Base-by-base conservation (phyloP, 2,329 filamentous ascomycete species). In the Sclerotinia subarctica region DNA sequence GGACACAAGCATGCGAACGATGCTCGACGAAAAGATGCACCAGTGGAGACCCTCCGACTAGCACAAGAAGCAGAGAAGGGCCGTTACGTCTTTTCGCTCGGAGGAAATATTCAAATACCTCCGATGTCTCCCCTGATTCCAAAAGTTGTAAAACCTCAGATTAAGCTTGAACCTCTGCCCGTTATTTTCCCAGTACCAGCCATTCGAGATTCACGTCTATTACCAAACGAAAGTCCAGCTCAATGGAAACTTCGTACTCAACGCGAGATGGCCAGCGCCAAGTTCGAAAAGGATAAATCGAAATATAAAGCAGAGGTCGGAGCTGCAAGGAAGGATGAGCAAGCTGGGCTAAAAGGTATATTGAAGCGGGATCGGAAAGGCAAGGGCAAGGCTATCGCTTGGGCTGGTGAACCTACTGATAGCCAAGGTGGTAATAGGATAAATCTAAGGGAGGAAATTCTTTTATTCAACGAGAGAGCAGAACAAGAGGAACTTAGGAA, bases 241-340 rank as follows among this genome's bases (percentile, higher is more conserved):
- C 64, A 52, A 42, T 53, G 56, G 64, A 67, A 62, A 32, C 13
- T 62, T 11, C 46, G 56, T 24, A 44, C 24, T 35, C 47, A 42
- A 24, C 26, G 44, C 11, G 19, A 51, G 42, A 38, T 2, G 5
- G 54, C 64, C n/a, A 24, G 29, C 4, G 42, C 44, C 15, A 51
- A 66, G 21, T 35, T 38, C 10, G 64, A 67, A 42, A 44, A 32
- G 19, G 19, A 35, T 1, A 29, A 52, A 21, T 21, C 13, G 8
- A 26, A 24, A 13, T 52, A 44, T 26, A 3, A 21, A 62, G 64
- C 6, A 35, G 54, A 59, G 26, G 24, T 42, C 19, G 32, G 46
- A 42, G 26, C n/a, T 42, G n/a, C 15, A 21, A 44, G 53, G 17
- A 38, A 32, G 21, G 13, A 42, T 17, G 24, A 53, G 21, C 19